phyloP scores from a whole-genome alignment of 192 early-diverging fungal genomes.

The Dispira simplex region DNA sequence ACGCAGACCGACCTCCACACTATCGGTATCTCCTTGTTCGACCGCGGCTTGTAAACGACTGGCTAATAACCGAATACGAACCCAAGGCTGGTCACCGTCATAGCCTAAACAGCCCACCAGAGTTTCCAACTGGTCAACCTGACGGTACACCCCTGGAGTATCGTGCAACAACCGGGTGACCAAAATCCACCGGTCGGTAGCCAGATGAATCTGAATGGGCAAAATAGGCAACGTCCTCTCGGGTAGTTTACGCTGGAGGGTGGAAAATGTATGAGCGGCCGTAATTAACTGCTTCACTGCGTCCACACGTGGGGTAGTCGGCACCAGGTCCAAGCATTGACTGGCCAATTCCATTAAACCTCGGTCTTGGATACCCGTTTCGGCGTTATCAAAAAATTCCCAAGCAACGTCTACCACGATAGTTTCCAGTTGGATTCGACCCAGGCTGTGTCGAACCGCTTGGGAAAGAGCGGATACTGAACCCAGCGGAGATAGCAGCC shows the following conservation, averaged over 20 bases:
- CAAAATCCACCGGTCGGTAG: constrained; percentile 14
- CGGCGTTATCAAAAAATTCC: constrained; percentile 25
- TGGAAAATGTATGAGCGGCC: constrained; percentile 12
- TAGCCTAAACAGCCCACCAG: neutral
- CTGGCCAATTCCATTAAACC: constrained; percentile 15
- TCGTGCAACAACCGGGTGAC: constrained; percentile 14
- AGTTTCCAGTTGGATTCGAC: neutral
- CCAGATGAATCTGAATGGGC: constrained; percentile 21
- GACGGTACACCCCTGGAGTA: constrained; percentile 14
- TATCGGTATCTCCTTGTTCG: neutral
- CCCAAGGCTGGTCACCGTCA: neutral
- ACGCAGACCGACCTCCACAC: no score
- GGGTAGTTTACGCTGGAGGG: neutral
- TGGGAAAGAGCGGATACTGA: no score
- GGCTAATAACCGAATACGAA: neutral
- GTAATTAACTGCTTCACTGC: constrained; percentile 16
- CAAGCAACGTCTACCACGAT: constrained; percentile 19
- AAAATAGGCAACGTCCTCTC: constrained; percentile 3
- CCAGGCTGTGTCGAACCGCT: no score
- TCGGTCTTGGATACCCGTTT: constrained; percentile 13
- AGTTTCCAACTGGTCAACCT: neutral
- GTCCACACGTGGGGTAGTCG: neutral
- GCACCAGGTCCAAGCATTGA: constrained; percentile 16
- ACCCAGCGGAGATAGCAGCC: no score
- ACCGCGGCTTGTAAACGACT: neutral